These are phyloP conservation scores for Talaromyces islandicus DNA, from an alignment of 2,329 filamentous ascomycete genomes.

Conservation along the genomic window DNA sequence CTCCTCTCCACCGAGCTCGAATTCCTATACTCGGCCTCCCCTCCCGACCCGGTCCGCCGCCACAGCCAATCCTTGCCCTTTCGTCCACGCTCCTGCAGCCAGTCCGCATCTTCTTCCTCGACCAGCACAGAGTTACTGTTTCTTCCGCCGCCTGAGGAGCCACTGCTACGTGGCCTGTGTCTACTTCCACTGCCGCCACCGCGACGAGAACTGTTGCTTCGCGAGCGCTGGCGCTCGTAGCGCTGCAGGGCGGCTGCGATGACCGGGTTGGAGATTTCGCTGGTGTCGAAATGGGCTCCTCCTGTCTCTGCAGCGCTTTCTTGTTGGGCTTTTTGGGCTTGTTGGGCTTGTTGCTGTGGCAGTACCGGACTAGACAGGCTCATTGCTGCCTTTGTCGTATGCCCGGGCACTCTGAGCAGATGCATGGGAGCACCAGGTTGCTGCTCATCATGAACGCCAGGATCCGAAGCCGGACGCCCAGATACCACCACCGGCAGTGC, in stretches of 20 bases:
- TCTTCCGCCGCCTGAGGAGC: conserved; percentile 13
- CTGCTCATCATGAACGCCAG: background rate
- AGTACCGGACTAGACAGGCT: background rate
- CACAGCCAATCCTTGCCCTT: conserved; percentile 18
- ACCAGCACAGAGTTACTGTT: conserved; percentile 13
- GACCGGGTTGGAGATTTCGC: conserved; percentile 1
- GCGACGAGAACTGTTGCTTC: conserved; percentile 1
- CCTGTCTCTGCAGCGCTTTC: background rate
- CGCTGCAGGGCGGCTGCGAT: conserved; percentile 5
- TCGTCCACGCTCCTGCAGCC: conserved; percentile 17
- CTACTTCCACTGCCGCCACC: background rate
- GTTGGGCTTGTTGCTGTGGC: background rate
- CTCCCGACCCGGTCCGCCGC: conserved; percentile 1
- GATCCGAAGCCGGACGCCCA: background rate
- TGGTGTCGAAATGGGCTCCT: background rate
- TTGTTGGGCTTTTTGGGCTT: background rate
- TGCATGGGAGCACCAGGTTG: background rate
- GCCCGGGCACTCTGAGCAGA: background rate
- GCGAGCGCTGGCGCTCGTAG: background rate
- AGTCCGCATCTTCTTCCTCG: conserved; percentile 21
- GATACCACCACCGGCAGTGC: conserved; percentile 13
- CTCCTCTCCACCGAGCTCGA: background rate
- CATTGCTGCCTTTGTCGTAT: background rate
- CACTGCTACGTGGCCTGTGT: conserved; percentile 7
- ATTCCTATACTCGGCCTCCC: background rate